Evolutionary conservation across 1,284 basidiomycete genomes (phyloP).

Genomic region (Sutorius eximius): DNA sequence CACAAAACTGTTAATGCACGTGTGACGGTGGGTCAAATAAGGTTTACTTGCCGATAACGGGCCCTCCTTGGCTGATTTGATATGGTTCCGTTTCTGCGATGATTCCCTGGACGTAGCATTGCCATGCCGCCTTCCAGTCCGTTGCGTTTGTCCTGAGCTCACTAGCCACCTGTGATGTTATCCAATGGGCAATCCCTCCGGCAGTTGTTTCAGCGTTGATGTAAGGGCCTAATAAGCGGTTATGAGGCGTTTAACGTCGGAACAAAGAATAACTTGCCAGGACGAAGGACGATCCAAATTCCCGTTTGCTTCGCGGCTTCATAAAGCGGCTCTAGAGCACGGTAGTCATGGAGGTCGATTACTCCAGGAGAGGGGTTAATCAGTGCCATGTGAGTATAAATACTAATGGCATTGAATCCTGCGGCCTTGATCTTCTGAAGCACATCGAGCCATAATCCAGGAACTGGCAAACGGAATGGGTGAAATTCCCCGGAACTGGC

Average conservation of each 20-base stretch:
- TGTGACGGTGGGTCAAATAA: background rate
- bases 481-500: constrained; percentile 74
- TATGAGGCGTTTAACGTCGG: constrained; percentile 13
- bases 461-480: constrained; percentile 78
- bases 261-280: constrained; percentile 40
- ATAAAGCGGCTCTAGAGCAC: constrained; percentile 68
- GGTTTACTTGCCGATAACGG: constrained; percentile 61
- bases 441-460: constrained; percentile 78
- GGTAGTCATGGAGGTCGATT: constrained; percentile 68
- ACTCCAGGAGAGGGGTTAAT: constrained; percentile 75
- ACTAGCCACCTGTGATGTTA: constrained; percentile 65
- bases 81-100: constrained; percentile 60
- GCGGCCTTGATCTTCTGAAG: constrained; percentile 80
- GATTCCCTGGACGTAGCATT: constrained; percentile 68
- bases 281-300: constrained; percentile 64
- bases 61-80: constrained; percentile 70
- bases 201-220: constrained; percentile 83
- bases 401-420: constrained; percentile 74
- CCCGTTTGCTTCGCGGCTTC: constrained; percentile 62
- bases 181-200: constrained; percentile 80
- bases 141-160: constrained; percentile 62
- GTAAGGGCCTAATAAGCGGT: constrained; percentile 44
- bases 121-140: constrained; percentile 70
- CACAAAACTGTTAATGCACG: constrained; percentile 2
- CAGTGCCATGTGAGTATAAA: constrained; percentile 75